Conservation (phyloP, 352 stramenopile genomes). For the Pythium brassicae region DNA sequence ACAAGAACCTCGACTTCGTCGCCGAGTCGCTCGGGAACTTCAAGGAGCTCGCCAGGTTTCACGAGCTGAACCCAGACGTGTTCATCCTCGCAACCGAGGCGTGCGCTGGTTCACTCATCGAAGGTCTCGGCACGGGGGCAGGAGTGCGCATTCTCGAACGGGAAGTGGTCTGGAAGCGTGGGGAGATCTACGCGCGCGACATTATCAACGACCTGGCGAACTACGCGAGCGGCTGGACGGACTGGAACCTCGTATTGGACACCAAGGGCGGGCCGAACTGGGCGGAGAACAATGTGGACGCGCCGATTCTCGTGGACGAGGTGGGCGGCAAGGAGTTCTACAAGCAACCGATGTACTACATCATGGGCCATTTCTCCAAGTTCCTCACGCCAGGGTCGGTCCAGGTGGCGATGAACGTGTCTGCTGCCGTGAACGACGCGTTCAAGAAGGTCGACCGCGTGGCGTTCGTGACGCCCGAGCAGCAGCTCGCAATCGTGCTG, state of each 20-base stretch:
- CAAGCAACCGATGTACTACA: constrained; percentile 83
- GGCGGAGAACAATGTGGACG: constrained; percentile 59
- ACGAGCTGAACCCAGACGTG: constrained; percentile 49
- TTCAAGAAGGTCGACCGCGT: constrained; percentile 35
- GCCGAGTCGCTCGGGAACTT: constrained; percentile 40
- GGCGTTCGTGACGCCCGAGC: constrained; percentile 40
- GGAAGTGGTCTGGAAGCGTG: constrained; percentile 52
- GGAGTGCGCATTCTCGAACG: constrained; percentile 41
- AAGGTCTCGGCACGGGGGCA: constrained; percentile 38
- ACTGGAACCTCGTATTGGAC: constrained; percentile 88
- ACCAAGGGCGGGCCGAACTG: constrained; percentile 70
- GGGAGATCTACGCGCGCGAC: constrained; percentile 77
- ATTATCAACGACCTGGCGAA: constrained; percentile 87
- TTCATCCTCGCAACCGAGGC: constrained; percentile 84
- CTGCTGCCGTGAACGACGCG: constrained; percentile 11
- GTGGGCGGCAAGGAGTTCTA: constrained; percentile 55
- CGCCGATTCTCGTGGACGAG: constrained; percentile 71
- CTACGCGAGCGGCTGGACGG: constrained; percentile 72
- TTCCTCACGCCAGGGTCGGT: constrained; percentile 52
- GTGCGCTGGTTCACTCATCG: constrained; percentile 57
- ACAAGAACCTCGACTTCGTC: constrained; percentile 63
- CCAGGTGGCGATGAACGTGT: constrained; percentile 30
- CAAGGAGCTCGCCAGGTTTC: constrained; percentile 38
- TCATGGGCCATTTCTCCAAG: constrained; percentile 69
- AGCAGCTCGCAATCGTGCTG: constrained; percentile 33